A percentile compares a stretch with the other conserved stretches of the same genome.
Conservation (phyloP, 2,329 filamentous ascomycete species). For the Fonsecaea pedrosoi region DNA sequence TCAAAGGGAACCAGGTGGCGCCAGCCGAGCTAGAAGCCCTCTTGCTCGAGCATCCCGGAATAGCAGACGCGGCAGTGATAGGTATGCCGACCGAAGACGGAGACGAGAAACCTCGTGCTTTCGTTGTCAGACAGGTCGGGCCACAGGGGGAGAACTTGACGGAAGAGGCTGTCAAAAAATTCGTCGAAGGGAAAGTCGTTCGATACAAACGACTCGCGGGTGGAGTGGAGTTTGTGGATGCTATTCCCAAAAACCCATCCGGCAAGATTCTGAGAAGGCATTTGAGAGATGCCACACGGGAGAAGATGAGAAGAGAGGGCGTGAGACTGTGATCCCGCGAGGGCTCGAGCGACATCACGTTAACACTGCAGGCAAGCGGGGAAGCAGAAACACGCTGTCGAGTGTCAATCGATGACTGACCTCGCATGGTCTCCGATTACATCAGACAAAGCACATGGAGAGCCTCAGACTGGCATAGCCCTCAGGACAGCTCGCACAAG, state of each 20-base stretch:
- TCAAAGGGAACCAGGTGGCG: conserved; percentile 61
- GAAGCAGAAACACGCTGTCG: not conserved
- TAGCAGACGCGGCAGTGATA: conserved; percentile 57
- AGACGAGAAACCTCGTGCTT: conserved; percentile 50
- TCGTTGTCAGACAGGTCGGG: conserved; percentile 49
- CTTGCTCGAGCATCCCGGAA: conserved; percentile 52
- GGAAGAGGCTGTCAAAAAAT: conserved; percentile 48
- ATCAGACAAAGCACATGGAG: too few species aligned
- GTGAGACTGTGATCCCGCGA: conserved; percentile 26
- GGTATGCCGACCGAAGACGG: conserved; percentile 49
- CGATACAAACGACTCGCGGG: conserved; percentile 57
- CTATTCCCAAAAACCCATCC: conserved; percentile 57
- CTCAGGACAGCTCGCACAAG: too few species aligned
- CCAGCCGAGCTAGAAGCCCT: conserved; percentile 57
- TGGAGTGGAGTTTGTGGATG: conserved; percentile 57
- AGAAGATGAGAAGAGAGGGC: conserved; percentile 30
- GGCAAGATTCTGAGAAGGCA: conserved; percentile 55
- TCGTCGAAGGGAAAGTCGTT: conserved; percentile 47
- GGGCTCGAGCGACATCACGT: not conserved
- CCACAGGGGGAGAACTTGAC: conserved; percentile 40
- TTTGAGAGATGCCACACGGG: conserved; percentile 33
- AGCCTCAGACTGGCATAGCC: too few species aligned
- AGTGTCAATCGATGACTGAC: not conserved
- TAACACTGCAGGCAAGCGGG: not conserved
- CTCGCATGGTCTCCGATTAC: too few species aligned